Base-by-base conservation (phyloP, 306 rosid genomes). In the Fagus crenata region DNA sequence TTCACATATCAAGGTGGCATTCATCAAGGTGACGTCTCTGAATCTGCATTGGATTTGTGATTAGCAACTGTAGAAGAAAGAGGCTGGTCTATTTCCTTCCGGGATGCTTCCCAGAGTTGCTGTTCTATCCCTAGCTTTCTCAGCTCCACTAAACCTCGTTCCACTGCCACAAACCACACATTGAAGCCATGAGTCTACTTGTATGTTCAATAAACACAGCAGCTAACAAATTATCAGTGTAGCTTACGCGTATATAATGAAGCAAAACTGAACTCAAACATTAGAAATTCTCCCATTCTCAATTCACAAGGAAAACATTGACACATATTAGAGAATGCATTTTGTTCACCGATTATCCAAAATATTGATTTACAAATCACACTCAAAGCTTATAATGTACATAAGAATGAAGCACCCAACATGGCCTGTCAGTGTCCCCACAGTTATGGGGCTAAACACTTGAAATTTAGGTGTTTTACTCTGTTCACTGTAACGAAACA, bases 91-190 rank as follows among this genome's bases (percentile, higher is more conserved):
- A 91, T 91, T 86, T 89, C 98, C 74, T 87, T 92, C 33, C 99
- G 86, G 40, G 97, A 96, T 78, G 99, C 96, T 88, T 96, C 99
- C 99, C 99, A 96, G 36, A 96, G 97, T 72, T 88, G 94, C 68
- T 87, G 93, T 86, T 96, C 99, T 81, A 92, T 86, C 51, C 97
- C 97, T 73, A 96, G 89, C 89, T 92, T 96, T 86, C 98, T 86
- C 85, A 92, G 85, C 89, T 91, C 99, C 88, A 85, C 65, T 60
- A 96, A 82, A 49, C 96, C 98, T 40, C 98, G 93, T 85, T 92
- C 99, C 82, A 81, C 99, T 96, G 89, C 72, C 81, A 89, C 39
- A 59, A 77, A 70, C 8, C 85, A 79, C 33, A 68, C 59, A 35
- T 67, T 13, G 53, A 18, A 74, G 69, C 67, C 8, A 53, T 49